Evolutionary conservation across 768 basidiomycete species (phyloP), one percentile per base, ranked within the genome.

Genomic region (Pleurotus salmoneostramineus): DNA sequence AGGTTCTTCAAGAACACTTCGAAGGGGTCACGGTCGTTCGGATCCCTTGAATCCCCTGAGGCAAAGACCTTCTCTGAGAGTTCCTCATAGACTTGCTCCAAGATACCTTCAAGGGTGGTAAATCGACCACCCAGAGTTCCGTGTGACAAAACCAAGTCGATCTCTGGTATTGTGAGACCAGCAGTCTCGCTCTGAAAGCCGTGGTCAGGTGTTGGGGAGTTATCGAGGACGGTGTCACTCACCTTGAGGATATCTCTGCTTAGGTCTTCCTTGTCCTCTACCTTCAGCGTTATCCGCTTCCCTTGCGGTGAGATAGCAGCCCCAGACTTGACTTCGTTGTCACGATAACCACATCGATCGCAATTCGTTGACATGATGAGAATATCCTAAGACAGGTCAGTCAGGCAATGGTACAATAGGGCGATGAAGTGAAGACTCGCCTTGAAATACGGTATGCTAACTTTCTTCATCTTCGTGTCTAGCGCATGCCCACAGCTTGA

Each of bases 311-410:
- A 92, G 58, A 98, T 92, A 0, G 95, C 95, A 2, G 87, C 75
- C 17, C 96, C 93, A 4, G 93, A 91, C 71, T 99, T 99, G 66
- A 99, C 90, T 74, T 99, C 97, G 66, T 95, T 98, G 72, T 99
- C 97, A 58, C 93, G 82, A 72, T 98, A 99, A 1, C 97, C 97
- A 71, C 97, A 99, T 52, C 75, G 72, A 58, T 95, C 93, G 69
- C 97, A 98, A 69, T 97, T 98, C 5, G 95, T 95, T 21, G 96
- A 96, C 95, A 98, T 98, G 73, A 98, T 96, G 56, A 98, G 74
- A 57, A 94, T 88, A 64, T 99, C 95, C 95, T 97, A 55, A 11
- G 1, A 27, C 21, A 1, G 1, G 1, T 27, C 21, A 27, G 61
- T 5, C 35, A n/a, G n/a, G n/a, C n/a, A n/a, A n/a, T n/a, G n/a